Base-by-base conservation (phyloP, 352 stramenopile species). In the Pythium aphanidermatum region DNA sequence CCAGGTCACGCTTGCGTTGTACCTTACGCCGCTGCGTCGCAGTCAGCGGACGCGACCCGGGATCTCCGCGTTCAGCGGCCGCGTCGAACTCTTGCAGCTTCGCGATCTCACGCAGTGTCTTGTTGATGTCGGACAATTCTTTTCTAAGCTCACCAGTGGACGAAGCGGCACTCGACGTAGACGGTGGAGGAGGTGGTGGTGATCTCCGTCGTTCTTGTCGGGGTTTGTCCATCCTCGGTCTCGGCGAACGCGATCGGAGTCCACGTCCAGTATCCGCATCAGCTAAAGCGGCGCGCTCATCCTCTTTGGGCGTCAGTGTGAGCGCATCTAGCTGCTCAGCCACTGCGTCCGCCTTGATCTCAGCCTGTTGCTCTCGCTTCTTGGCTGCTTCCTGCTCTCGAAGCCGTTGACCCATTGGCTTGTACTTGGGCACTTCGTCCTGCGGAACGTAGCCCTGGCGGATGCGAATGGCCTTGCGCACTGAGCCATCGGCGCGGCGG, bases 371-470 rank as follows among this genome's bases (percentile, higher is more conserved):
- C 28, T 51, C 37, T 25, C 60, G 41, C 27, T 52, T 16, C 36
- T 48, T 21, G 12, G 54, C 21, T 1, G 16, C 25, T 19, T 13
- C n/a, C 17, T 42, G 23, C 7, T 26, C 23, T 46, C 46, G 19
- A 37, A 67, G 74, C 12, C 81, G 72, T 31, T 86, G 71, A 23
- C 58, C 75, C 29, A 83, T 53, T 23, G 78, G 82, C 50, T 87
- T 84, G 63, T 93, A 93, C 39, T 76, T 77, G 41, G 74, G 70
- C 39, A 87, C 63, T 52, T 94, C 82, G 43, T 94, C 82, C 58
- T 89, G 79, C 35, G 77, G 76, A 33, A 90, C 62, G 53, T 89
- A 91, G 43, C 79, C 79, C 56, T 83, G 55, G 25, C 82, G 82
- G 51, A 94, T 85, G 46, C 78, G 76, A 39, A 94, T 86, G 21